Evolutionary conservation across 2,329 filamentous ascomycete species (phyloP).

Genomic region (Ceratocystis albifundus): DNA sequence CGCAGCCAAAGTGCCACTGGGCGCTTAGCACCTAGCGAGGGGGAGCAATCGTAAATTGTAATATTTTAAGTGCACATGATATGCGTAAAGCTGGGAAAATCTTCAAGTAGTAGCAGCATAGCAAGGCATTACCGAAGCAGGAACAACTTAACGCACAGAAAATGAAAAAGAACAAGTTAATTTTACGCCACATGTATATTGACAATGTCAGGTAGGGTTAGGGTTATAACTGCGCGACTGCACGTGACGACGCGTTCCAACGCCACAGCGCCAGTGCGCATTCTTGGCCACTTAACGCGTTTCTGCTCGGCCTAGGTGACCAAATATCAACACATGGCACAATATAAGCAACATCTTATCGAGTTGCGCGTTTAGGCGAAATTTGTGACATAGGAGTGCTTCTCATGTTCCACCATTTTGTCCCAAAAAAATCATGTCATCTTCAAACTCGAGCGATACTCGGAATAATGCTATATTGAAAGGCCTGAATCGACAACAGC

Average conservation of each 20-base stretch:
- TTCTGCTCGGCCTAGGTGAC: not conserved
- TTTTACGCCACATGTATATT: too few relatives aligned
- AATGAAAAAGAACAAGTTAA: too few relatives aligned
- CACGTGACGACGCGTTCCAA: not conserved
- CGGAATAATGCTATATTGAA: not conserved
- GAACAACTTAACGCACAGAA: not conserved
- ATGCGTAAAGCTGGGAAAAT: not conserved
- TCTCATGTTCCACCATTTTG: not conserved
- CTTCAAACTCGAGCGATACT: not conserved
- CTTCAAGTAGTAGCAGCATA: not conserved
- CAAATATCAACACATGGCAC: not conserved
- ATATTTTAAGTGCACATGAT: not conserved
- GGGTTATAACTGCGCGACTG: accelerated
- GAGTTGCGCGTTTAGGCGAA: not conserved
- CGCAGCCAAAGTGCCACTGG: constrained; percentile 2
- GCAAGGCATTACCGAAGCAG: not conserved
- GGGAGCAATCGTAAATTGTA: too few relatives aligned
- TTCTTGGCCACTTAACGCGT: not conserved
- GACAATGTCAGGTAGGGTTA: not conserved
- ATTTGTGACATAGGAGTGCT: not conserved
- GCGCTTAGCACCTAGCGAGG: not conserved
- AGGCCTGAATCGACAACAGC: constrained; percentile 30
- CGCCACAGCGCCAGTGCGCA: not conserved
- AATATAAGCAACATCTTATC: not conserved
- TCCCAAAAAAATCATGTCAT: not conserved